Evolutionary conservation across 192 early-diverging fungal genomes (phyloP), one percentile per base, ranked within the genome.

Genomic region (Gorgonomyces haynaldii): DNA sequence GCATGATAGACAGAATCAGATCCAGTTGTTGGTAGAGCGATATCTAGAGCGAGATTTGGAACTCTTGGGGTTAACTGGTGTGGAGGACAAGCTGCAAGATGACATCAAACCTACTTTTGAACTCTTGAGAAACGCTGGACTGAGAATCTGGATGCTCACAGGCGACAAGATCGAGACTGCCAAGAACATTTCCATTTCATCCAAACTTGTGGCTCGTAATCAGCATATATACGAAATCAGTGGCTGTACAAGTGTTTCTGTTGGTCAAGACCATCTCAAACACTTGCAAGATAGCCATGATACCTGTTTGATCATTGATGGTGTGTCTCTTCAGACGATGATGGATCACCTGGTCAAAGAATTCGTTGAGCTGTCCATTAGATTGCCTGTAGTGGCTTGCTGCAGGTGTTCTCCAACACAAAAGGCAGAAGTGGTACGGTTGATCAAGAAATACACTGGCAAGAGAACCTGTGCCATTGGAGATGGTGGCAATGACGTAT

Each of bases 131-230:
- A 90, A 93, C 58, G 89, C 93, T 13, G 89, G 91, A 7, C 47
- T 94, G 31, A 84, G 80, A 51, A 85, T 96, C 19, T 96, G 93
- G 93, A 96, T 96, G 93, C 73, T 96, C 35, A 96, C 93, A 0
- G 89, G 93, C 38, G 93, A 97, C 66, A 97, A 97, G 57, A 87
- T 91, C 38, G 93, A 97, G 60, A 97, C 93, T 13, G 93, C 93
- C 20, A 90, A 86, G 0, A 91, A 88, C 57, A 88, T 97, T 54
- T 89, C 93, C 0, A 79, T 94, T 12, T 93, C 89, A 2, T 89
- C 88, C 8, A 89, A 87, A 45, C 71, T 97, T 13, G 84, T 94
- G 8, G 70, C 84, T 0, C 72, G 91, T 20, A 88, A 88, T 54
- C 89, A 91, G 67, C 70, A 65, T 4, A 88, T 97, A 29, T 78